These are phyloP conservation scores for Abrus precatorius DNA, from an alignment of 306 rosid genomes.

Conservation along the genomic window DNA sequence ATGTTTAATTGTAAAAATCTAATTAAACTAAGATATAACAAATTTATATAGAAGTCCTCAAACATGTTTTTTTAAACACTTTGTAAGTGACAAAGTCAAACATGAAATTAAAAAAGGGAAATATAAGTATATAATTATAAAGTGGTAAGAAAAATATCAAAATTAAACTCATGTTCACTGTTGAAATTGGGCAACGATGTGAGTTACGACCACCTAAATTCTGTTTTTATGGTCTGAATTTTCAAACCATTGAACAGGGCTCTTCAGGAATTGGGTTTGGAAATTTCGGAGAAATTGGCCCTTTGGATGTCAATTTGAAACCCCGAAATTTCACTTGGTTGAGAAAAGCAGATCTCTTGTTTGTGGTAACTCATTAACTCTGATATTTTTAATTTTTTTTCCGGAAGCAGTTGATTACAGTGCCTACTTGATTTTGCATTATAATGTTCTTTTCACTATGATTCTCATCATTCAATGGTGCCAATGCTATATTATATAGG, in stretches of 20 bases:
- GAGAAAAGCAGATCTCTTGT: not conserved
- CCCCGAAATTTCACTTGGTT: not conserved
- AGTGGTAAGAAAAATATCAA: no score
- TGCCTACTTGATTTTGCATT: not conserved
- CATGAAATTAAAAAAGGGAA: no score
- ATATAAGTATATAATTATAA: no score
- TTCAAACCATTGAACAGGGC: not conserved
- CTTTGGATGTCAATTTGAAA: slow-evolving; percentile 3
- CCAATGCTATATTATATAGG: not conserved
- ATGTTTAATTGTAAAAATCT: no score
- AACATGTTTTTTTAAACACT: no score
- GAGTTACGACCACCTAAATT: not conserved
- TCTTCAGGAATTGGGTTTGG: slow-evolving; percentile 14
- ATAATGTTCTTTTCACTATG: no score
- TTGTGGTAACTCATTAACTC: not conserved
- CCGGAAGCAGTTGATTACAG: not conserved
- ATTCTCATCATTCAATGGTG: not conserved
- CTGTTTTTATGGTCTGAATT: not conserved
- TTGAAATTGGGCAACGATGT: not conserved
- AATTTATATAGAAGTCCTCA: no score
- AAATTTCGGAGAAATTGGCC: not conserved
- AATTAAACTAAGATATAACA: no score
- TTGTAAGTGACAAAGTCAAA: no score
- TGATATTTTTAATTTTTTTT: not conserved
- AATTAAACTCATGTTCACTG: no score